A percentile compares a stretch with the other conserved stretches of the same genome.
These are phyloP conservation scores for Syzygium grande DNA, from an alignment of 345 rosid species.

Conservation along the genomic window DNA sequence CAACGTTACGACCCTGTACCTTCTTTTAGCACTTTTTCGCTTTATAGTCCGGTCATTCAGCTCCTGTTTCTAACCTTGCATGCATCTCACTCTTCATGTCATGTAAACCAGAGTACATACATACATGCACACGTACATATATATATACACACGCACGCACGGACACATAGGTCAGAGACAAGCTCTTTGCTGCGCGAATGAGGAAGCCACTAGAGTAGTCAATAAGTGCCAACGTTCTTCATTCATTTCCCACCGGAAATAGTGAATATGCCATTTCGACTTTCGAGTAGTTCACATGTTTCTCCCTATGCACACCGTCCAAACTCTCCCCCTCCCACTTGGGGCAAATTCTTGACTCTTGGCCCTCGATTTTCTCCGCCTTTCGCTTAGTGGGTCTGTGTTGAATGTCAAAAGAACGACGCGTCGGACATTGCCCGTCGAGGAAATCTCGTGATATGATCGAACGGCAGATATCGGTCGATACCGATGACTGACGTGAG, in stretches of 20 bases:
- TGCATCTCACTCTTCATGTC: background rate
- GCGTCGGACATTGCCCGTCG: accelerated
- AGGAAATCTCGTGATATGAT: background rate
- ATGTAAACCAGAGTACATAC: too few relatives aligned
- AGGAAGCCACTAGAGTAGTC: background rate
- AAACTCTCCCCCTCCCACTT: background rate
- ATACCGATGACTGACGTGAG: background rate
- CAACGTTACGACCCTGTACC: background rate
- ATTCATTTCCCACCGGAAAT: background rate
- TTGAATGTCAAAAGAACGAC: background rate
- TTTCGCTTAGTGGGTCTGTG: background rate
- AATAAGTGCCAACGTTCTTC: background rate
- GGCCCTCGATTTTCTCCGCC: too few relatives aligned
- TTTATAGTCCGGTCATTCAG: background rate
- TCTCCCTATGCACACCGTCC: background rate
- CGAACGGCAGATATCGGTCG: accelerated
- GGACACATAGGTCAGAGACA: too few relatives aligned
- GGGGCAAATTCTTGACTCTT: background rate
- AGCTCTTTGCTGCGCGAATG: too few relatives aligned
- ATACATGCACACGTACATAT: too few relatives aligned
- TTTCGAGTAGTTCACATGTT: background rate
- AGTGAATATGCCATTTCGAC: background rate
- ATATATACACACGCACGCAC: too few relatives aligned
- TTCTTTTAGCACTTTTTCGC: background rate
- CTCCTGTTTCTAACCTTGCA: background rate